Evolutionary conservation across 805 yeast genomes (phyloP), one percentile per base, ranked within the genome.

Genomic region (Metschnikowia rubicola): DNA sequence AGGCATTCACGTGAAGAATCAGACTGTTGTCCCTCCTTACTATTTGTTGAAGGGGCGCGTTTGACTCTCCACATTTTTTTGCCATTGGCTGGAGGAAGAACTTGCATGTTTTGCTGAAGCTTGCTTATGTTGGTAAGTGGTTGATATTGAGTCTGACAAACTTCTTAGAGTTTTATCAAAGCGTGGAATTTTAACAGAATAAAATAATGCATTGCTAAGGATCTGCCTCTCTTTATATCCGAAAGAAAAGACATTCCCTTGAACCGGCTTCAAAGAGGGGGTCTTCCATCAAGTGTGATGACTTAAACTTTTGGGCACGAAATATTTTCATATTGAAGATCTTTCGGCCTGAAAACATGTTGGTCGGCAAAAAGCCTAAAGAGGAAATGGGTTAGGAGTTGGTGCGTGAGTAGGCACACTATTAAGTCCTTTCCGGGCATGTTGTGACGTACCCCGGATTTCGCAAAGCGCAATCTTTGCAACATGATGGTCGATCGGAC

Each of bases 11-110:
- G 60, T 11, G 70, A 60, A 37, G 62, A 58, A 44, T 53, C 55
- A 2, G 58, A 37, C 33, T 55, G 55, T n/a, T 43, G 19, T 10
- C 46, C 38, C 32, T 53, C 50, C n/a, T 49, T 37, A 34, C 41
- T 41, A 28, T 53, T 44, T 4, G 58, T 43, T 6, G 59, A 50
- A 9, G 51, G 53, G n/a, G 61, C 37, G 50, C 67, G 62, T 55
- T 66, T 70, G 38, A 71, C 74, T 61, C 76, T 67, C 77, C 77
- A 72, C 52, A 71, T 60, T 50, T 71, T 72, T 46, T 65, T 71
- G 35, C 77, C 77, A 55, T 71, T 71, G 48, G 74, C 73, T 39
- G 77, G 75, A 43, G 75, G 75, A 51, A 61, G 53, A 26, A 62
- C 58, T 56, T 55, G 53, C 55, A 49, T 51, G 21, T 15, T 15